Base-by-base conservation (phyloP, 495 filamentous ascomycete species). In the Penicillium pancosmium region DNA sequence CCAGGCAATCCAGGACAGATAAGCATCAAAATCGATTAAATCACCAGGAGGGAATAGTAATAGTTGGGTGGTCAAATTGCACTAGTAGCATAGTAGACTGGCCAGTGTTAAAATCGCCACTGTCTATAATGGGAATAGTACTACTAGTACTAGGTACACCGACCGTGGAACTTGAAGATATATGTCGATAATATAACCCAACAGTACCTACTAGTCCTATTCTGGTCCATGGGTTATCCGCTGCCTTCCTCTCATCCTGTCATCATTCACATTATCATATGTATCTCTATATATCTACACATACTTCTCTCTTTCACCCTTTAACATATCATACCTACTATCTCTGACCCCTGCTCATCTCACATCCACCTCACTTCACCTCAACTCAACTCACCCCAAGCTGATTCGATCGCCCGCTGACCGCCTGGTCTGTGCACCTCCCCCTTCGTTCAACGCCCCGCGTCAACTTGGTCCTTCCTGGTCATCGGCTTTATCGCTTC, bases 341-440 rank as follows among this genome's bases (percentile, higher is more conserved):
- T n/a, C 40, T 43, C 34, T 36, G 1, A 5, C 2, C 36, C 36
- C 36, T 38, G 27, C 6, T 40, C 11, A 40, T 9, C 36, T 40
- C 36, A 40, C 36, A 6, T 40, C 36, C 11, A 40, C 36, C 15
- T 40, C 27, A 31, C 23, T 31, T 9, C 27, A 31, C 27, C 27
- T 31, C 27, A 31, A 6, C 8, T 40, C 43, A 46, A 6, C 8
- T 40, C 43, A 46, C 16, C 9, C 11, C 46, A 48, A 23, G 19
- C 19, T 51, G 55, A 56, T 57, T 44, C 43, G 55, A 68, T 61
- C 54, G 54, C 54, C 46, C 55, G 55, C 44, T 70, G 63, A 70
- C 68, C 68, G 68, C 68, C 65, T 68, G 68, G 68, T 60, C 65
- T 59, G 65, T 70, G 63, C 67, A 18, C 62, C 33, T 57, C 62